Evolutionary conservation across 202 grass and related monocot species (phyloP).

Genomic region (Schoenoplectus triqueter): DNA sequence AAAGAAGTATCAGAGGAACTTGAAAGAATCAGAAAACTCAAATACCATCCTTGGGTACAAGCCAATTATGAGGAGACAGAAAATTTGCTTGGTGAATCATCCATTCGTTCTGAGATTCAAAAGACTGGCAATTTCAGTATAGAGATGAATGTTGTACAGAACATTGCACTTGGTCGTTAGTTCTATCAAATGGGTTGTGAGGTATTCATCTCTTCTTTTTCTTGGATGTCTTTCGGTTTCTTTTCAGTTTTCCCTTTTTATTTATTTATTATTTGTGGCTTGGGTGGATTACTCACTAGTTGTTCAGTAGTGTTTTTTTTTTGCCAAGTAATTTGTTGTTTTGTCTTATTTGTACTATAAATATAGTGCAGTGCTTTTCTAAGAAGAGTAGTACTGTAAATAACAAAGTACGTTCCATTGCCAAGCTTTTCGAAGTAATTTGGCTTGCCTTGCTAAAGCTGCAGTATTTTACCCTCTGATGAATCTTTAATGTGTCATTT

Average conservation of each 20-base stretch:
- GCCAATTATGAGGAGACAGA: background rate
- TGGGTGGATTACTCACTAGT: background rate
- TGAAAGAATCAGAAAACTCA: conserved; percentile 16
- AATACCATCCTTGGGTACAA: background rate
- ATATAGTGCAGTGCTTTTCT: no score
- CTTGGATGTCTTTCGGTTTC: background rate
- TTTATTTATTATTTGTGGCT: background rate
- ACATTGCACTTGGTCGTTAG: background rate
- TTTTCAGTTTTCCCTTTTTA: background rate
- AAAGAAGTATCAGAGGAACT: conserved; percentile 29
- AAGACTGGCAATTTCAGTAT: background rate
- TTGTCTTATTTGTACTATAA: no score
- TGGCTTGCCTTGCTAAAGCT: no score
- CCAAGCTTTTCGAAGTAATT: no score
- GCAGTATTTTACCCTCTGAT: no score
- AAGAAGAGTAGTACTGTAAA: no score
- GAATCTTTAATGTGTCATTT: no score
- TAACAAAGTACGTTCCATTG: no score
- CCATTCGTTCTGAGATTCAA: background rate
- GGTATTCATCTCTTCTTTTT: background rate
- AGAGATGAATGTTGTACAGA: background rate
- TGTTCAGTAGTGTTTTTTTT: no score
- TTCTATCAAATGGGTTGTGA: background rate
- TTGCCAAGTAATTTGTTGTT: no score
- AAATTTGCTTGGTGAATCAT: conserved; percentile 24